A percentile compares a stretch with the other conserved stretches of the same genome.
phyloP scores from a whole-genome alignment of 2,329 filamentous ascomycete species.

The Diaporthe citrichinensis region DNA sequence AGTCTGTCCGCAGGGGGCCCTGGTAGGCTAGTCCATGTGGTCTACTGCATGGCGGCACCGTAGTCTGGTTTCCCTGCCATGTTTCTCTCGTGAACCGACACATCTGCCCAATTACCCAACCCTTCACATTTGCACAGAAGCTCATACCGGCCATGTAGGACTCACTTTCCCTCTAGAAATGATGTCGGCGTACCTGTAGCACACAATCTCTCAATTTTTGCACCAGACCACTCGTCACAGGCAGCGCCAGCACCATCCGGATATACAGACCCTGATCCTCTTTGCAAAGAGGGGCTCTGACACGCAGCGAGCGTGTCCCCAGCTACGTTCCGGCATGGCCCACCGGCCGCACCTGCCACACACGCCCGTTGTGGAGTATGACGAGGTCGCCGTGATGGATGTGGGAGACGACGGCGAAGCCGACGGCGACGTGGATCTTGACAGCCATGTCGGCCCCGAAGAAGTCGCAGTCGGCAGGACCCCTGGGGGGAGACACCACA shows the following conservation, averaged over 20 bases:
- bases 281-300: slow-evolving; percentile 25
- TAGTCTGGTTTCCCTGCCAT: neutral
- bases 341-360: slow-evolving; percentile 32
- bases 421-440: neutral
- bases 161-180: neutral
- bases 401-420: slow-evolving; percentile 39
- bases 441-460: slow-evolving; percentile 1
- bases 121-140: neutral
- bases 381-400: slow-evolving; percentile 44
- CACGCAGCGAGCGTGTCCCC: slow-evolving; percentile 10
- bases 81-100: neutral
- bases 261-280: neutral
- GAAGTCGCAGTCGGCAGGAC: slow-evolving; percentile 49
- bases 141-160: slow-evolving; percentile 1
- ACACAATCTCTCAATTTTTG: neutral
- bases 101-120: neutral
- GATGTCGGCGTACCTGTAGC: neutral
- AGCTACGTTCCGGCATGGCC: slow-evolving; percentile 31
- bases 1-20: slow-evolving; percentile 2
- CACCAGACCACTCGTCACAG: neutral
- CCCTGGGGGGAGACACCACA: slow-evolving; percentile 61
- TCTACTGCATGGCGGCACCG: neutral
- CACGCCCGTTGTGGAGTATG: slow-evolving; percentile 44
- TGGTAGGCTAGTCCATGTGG: neutral
- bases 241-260: neutral